Evolutionary conservation across 2,329 filamentous ascomycete species (phyloP).

Genomic region (Colletotrichum liriopes): DNA sequence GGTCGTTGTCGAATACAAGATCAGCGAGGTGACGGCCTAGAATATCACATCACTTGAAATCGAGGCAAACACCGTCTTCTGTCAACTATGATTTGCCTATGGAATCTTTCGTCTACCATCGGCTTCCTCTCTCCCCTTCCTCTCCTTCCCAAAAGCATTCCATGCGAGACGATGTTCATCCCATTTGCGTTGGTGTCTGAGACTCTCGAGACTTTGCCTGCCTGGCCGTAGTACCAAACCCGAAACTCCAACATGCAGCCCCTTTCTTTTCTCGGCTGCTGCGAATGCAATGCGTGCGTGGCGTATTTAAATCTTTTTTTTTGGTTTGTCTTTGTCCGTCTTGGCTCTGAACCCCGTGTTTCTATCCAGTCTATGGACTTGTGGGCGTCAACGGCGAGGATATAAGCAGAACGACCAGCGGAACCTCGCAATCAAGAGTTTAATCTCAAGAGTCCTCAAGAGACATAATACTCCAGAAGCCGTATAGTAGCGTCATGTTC

Average conservation of each 20-base stretch:
- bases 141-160: not conserved
- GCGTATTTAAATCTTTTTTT: constrained; percentile 15
- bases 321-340: constrained; percentile 15
- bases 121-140: not conserved
- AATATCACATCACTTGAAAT: not conserved
- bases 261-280: constrained; percentile 30
- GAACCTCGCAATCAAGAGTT: not conserved
- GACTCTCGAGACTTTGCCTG: constrained; percentile 28
- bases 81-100: constrained; percentile 6
- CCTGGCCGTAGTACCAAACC: constrained; percentile 36
- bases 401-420: not conserved
- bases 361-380: constrained; percentile 2
- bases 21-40: constrained; percentile 55
- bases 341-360: not conserved
- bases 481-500: not conserved
- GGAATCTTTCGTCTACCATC: constrained; percentile 15
- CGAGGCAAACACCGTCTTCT: not conserved
- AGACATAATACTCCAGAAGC: not conserved
- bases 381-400: not conserved
- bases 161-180: constrained; percentile 7
- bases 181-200: constrained; percentile 13
- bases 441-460: not conserved
- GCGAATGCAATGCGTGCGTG: constrained; percentile 41
- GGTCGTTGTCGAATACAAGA: constrained; percentile 59
- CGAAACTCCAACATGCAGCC: constrained; percentile 43